phyloP scores from a whole-genome alignment of 2,329 filamentous ascomycete genomes.

The Botrytis sinoallii region DNA sequence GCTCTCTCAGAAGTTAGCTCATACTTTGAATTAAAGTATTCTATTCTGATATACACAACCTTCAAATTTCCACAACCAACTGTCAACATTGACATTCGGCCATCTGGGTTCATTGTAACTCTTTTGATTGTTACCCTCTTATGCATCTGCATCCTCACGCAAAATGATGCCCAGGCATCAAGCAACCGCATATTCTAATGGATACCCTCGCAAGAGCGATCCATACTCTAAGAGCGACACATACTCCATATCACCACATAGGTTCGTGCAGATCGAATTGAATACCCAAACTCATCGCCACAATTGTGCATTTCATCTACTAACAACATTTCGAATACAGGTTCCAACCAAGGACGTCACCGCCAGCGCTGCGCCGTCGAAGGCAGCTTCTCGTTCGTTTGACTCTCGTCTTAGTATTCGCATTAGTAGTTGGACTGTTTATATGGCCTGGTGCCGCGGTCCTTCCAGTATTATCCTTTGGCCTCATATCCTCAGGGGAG shows the following conservation, averaged over 20 bases:
- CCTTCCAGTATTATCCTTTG: constrained; percentile 64
- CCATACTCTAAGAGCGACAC: constrained; percentile 70
- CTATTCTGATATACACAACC: background rate
- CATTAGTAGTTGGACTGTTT: constrained; percentile 69
- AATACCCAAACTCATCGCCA: background rate
- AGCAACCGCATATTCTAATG: constrained; percentile 72
- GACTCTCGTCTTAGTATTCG: constrained; percentile 53
- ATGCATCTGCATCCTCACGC: constrained; percentile 42
- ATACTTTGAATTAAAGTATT: constrained; percentile 1
- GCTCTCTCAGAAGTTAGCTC: constrained; percentile 7
- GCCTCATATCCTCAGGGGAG: constrained; percentile 63
- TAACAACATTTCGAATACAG: constrained; percentile 43
- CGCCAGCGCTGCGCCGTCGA: constrained; percentile 67
- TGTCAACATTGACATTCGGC: constrained; percentile 6
- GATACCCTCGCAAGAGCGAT: constrained; percentile 67
- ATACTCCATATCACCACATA: constrained; percentile 86
- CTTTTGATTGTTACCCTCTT: constrained; percentile 57
- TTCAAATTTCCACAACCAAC: constrained; percentile 12
- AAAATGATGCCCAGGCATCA: constrained; percentile 86
- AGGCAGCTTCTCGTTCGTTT: constrained; percentile 70
- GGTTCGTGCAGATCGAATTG: constrained; percentile 51
- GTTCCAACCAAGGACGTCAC: constrained; percentile 80
- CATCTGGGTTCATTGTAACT: constrained; percentile 17
- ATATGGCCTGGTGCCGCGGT: constrained; percentile 65
- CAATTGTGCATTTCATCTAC: background rate